These are phyloP conservation scores for Plantago coronopus DNA, from an alignment of 305 asterid species.

Conservation along the genomic window DNA sequence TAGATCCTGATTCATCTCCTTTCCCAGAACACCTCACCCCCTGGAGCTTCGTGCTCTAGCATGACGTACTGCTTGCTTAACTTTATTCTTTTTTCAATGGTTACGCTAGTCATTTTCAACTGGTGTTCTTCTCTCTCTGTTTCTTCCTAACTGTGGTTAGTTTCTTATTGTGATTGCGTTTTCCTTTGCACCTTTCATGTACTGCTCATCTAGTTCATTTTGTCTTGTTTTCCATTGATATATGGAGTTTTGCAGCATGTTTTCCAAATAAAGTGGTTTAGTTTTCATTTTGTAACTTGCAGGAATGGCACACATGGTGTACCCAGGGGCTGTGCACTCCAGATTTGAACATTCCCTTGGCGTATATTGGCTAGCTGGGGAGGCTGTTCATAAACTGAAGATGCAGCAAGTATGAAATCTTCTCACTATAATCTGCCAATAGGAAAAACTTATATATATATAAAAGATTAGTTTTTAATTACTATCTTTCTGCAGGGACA, in stretches of 20 bases:
- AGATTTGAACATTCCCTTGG: constrained; percentile 98
- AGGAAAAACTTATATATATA: constrained; percentile 16
- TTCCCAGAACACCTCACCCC: too few relatives aligned
- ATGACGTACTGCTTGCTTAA: neutral
- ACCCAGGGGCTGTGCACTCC: constrained; percentile 96
- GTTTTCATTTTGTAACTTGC: constrained; percentile 16
- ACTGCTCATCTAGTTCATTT: constrained; percentile 11
- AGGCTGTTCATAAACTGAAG: constrained; percentile 69
- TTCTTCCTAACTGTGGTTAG: too few relatives aligned
- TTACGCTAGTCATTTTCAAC: constrained; percentile 2
- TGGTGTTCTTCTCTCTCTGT: neutral
- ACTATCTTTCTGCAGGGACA: constrained; percentile 49
- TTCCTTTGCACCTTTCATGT: constrained; percentile 15
- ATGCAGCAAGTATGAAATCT: constrained; percentile 53
- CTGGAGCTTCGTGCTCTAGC: neutral
- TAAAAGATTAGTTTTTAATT: constrained; percentile 19
- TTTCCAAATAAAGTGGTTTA: neutral
- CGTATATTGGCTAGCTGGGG: constrained; percentile 89
- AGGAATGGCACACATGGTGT: constrained; percentile 86
- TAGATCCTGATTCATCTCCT: too few relatives aligned
- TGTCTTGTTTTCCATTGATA: constrained; percentile 9
- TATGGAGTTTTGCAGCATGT: constrained; percentile 8
- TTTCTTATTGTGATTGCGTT: neutral
- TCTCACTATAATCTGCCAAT: constrained; percentile 19
- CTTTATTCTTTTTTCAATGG: constrained; percentile 1